Percentiles rank a stretch among this genome's conserved stretches.
phyloP scores from a whole-genome alignment of 2,329 filamentous ascomycete genomes.

The Thelonectria blattea region DNA sequence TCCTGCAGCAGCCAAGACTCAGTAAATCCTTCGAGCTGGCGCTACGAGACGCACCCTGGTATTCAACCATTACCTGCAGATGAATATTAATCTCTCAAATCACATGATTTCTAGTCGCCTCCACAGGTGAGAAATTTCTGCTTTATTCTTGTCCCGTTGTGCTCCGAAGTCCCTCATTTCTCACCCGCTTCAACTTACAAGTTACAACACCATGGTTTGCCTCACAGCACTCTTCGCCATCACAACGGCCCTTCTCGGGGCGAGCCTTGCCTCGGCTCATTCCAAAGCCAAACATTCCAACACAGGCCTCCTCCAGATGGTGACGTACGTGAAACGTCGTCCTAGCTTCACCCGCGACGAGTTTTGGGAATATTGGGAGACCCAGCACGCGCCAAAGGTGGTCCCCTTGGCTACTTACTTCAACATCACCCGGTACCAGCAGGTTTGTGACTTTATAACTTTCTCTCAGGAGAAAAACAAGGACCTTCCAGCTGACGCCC shows the following conservation, averaged over 20 bases:
- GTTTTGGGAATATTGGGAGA: slow-evolving; percentile 42
- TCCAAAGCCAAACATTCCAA: slow-evolving; percentile 53
- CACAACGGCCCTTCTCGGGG: slow-evolving; percentile 10
- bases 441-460: slow-evolving; percentile 24
- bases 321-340: slow-evolving; percentile 39
- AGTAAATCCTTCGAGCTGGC: too few relatives aligned
- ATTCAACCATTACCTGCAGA: too few relatives aligned
- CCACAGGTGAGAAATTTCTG: neutral
- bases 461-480: neutral
- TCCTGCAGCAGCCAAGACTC: too few relatives aligned
- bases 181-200: neutral
- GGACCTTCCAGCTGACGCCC: neutral
- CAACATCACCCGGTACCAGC: slow-evolving; percentile 39
- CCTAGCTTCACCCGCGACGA: slow-evolving; percentile 33
- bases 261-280: slow-evolving; percentile 40
- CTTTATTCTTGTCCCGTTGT: neutral
- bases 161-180: neutral
- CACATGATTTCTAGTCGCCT: neutral
- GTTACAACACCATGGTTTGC: slow-evolving; percentile 21
- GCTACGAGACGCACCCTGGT: too few relatives aligned
- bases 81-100: neutral
- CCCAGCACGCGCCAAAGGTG: slow-evolving; percentile 40
- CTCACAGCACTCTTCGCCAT: slow-evolving; percentile 7
- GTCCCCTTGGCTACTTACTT: slow-evolving; percentile 36
- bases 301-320: slow-evolving; percentile 37